Base-by-base conservation (phyloP, 352 stramenopile genomes). In the Pilasporangium apinafurcum region DNA sequence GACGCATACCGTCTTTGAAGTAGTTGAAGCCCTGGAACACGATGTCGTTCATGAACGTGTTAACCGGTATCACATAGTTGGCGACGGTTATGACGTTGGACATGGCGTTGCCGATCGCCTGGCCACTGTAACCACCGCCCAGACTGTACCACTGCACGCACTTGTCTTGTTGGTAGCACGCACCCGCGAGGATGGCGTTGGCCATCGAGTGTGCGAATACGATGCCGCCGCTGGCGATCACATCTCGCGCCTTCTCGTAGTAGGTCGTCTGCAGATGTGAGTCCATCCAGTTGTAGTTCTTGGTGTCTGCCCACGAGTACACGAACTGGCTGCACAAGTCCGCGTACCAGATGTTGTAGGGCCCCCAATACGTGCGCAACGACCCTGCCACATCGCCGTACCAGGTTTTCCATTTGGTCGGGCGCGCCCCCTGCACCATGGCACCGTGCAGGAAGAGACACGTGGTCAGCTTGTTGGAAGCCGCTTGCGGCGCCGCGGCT, bases 181-280 rank as follows among this genome's bases (percentile, higher is more conserved):
- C 36, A 22, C 36, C 36, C n/a, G 36, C 36, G 14, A 42, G 36
- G 36, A 42, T 42, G 4, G n/a, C 36, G 17, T 42, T 43, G 6
- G 37, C 20, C 37, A 31, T 43, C 1, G 37, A 43, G 18, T 43
- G 37, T 20, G 18, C 37, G 13, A 43, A 30, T 9, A 30, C 37
- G 20, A 43, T 43, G 37, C 37, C 37, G 37, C 18, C 37, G 7
- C 18, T 10, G 8, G 26, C 14, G 7, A 24, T 43, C 18, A 30
- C 37, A 10, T 43, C 36, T 22, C 28, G n/a, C 36, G 36, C 36
- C 20, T 42, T 43, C 21, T 43, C 5, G 18, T 43, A 43, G 37
- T 28, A 43, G 21, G 20, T 43, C 21, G 17, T 30, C 21, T 43
- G 18, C 12, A 43, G 21, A 5, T 43, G 18, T 20, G 4, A 30